A percentile compares a stretch with the other conserved stretches of the same genome.
phyloP scores from a whole-genome alignment of 2,329 filamentous ascomycete genomes.

The Pezicula radicicola region DNA sequence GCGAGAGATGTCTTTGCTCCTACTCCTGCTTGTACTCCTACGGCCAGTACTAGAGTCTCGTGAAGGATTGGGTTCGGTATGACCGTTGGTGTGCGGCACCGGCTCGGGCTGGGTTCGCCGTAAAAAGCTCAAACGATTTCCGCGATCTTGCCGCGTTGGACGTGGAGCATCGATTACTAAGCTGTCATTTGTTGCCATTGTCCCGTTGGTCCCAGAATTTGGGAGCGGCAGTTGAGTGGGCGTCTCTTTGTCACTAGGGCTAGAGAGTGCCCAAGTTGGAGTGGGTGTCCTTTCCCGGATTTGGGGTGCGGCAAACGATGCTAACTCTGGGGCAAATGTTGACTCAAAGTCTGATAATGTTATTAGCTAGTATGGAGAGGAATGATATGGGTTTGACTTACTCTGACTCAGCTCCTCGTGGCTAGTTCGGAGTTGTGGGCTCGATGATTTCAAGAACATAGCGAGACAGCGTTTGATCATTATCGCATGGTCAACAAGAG shows the following conservation, averaged over 20 bases:
- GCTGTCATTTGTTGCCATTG: conserved; percentile 12
- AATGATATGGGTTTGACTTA: conserved; percentile 40
- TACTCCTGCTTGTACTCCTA: background rate
- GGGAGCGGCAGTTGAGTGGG: conserved; percentile 2
- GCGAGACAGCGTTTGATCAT: conserved; percentile 80
- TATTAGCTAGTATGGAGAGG: background rate
- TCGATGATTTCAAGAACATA: conserved; percentile 58
- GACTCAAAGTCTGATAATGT: conserved; percentile 51
- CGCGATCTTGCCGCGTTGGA: conserved; percentile 16
- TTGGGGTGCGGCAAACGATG: conserved; percentile 54
- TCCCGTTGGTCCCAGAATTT: conserved; percentile 14
- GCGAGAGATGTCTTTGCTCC: background rate
- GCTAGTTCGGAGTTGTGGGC: conserved; percentile 52
- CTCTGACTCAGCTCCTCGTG: conserved; percentile 61
- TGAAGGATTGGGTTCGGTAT: background rate
- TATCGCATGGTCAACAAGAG: conserved; percentile 84
- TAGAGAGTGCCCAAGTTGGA: conserved; percentile 30
- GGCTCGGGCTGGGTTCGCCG: background rate
- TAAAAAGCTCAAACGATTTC: conserved; percentile 1
- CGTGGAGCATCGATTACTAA: background rate
- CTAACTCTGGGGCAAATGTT: conserved; percentile 64
- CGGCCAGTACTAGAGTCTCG: background rate
- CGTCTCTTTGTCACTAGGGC: conserved; percentile 5
- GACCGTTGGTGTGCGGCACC: background rate
- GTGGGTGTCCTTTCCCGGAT: conserved; percentile 36